Evolutionary conservation across 2,329 filamentous ascomycete species (phyloP), one percentile per base, ranked within the genome.

Genomic region (Lachnellula willkommii): DNA sequence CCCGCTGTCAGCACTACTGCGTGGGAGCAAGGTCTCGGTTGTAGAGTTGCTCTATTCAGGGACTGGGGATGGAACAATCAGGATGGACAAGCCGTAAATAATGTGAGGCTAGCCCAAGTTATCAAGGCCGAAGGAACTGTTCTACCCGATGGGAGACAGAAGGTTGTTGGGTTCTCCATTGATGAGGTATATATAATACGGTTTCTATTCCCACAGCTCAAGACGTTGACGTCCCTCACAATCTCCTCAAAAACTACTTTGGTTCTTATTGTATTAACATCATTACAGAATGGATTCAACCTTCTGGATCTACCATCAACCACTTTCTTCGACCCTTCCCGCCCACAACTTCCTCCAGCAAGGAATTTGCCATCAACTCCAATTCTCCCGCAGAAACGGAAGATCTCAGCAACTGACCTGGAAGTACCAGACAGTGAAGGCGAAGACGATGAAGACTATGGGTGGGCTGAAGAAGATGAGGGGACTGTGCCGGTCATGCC

Each of bases 21-120:
- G 43, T 96, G 92, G 92, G 91, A 96, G 58, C 84, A 83, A 60
- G 87, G 84, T 35, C 76, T 96, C 39, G 82, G 83, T 59, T 88
- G 84, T 43, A 80, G 90, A 53, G 70, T 96, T 58, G 86, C 87
- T 24, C 71, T 96, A 36, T 95, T 94, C 70, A 81, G 88, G 65
- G 90, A 96, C 73, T 92, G 83, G 81, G 79, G 76, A 59, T 81
- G 78, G 73, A 71, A 73, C 52, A 72, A 73, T 46, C 71, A 70
- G 22, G 59, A 65, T 17, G 58, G 60, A 39, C 70, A 76, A 75
- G 60, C 69, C 78, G 49, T 79, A 78, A 57, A 78, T 83, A 77
- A 78, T 62, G 71, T 81, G 45, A 78, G 82, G 55, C 77, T 88
- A 62, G 82, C 79, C 11, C 84, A 84, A 50, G 73, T 90, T 11